These are phyloP conservation scores for Polytrichum commune DNA, from an alignment of 225 moss, liverwort and hornwort genomes.

Conservation along the genomic window DNA sequence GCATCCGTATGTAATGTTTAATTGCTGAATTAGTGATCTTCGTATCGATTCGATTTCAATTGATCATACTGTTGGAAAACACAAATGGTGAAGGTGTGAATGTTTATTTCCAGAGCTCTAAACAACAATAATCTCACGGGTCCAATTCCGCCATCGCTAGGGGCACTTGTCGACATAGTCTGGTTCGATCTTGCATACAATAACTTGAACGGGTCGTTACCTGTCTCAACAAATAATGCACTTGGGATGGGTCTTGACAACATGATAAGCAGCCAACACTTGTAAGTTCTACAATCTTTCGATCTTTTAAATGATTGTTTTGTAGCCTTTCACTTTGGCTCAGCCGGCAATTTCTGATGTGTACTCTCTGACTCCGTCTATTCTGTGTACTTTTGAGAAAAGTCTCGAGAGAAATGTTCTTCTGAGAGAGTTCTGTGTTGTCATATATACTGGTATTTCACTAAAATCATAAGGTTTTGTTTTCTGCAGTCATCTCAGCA, in stretches of 20 bases:
- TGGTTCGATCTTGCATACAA: slow-evolving; percentile 61
- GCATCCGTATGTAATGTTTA: neutral
- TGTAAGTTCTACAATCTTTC: slow-evolving; percentile 18
- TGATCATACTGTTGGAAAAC: neutral
- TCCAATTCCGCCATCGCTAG: slow-evolving; percentile 38
- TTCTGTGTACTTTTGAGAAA: no score
- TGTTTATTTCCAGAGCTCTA: slow-evolving; percentile 35
- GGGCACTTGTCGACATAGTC: slow-evolving; percentile 25
- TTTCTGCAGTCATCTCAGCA: slow-evolving; percentile 68
- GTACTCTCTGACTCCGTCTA: no score
- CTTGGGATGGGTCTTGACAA: slow-evolving; percentile 51
- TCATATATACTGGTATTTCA: no score
- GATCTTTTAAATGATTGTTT: neutral
- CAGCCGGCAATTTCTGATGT: no score
- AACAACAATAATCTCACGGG: slow-evolving; percentile 35
- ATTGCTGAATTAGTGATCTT: neutral
- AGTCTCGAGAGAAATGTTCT: no score
- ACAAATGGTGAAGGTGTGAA: neutral
- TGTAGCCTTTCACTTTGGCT: neutral
- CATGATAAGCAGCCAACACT: slow-evolving; percentile 41
- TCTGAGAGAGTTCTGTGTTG: no score
- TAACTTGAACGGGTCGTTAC: slow-evolving; percentile 22
- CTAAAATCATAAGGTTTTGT: neutral
- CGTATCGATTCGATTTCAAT: neutral
- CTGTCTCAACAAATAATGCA: slow-evolving; percentile 32